These are phyloP conservation scores for Lactifluus volemus DNA, from an alignment of 768 basidiomycete species.

Conservation along the genomic window DNA sequence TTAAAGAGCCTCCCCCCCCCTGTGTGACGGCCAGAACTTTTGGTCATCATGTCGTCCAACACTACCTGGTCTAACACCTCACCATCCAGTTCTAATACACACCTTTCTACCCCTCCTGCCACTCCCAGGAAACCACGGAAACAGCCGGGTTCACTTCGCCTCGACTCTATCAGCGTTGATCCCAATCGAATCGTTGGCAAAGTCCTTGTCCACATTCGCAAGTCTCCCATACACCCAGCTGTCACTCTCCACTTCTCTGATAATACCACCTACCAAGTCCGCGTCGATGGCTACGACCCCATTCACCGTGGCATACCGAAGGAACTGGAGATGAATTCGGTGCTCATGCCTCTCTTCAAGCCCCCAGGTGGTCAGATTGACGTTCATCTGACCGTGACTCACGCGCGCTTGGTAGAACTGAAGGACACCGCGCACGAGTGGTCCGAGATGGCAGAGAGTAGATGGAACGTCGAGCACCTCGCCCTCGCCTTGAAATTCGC, in stretches of 20 bases:
- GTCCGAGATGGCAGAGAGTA: slow-evolving; percentile 24
- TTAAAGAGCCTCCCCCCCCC: not conserved
- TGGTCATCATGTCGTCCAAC: slow-evolving; percentile 1
- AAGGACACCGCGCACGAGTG: slow-evolving; percentile 50
- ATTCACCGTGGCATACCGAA: slow-evolving; percentile 48
- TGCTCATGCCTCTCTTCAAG: slow-evolving; percentile 33
- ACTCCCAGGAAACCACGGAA: slow-evolving; percentile 6
- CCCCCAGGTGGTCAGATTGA: slow-evolving; percentile 26
- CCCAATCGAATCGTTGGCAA: slow-evolving; percentile 28
- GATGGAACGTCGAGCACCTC: slow-evolving; percentile 41
- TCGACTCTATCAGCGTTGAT: slow-evolving; percentile 24
- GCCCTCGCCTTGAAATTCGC: slow-evolving; percentile 48
- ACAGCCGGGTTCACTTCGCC: slow-evolving; percentile 14
- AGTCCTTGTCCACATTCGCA: slow-evolving; percentile 25
- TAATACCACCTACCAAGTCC: slow-evolving; percentile 33
- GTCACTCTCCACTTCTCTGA: slow-evolving; percentile 32
- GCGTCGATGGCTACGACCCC: slow-evolving; percentile 59
- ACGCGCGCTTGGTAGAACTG: slow-evolving; percentile 46
- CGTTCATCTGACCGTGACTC: slow-evolving; percentile 35
- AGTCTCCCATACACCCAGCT: slow-evolving; percentile 28
- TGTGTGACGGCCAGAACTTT: not conserved
- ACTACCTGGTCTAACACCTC: not conserved
- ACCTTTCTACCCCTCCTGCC: slow-evolving; percentile 1
- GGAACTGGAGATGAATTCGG: slow-evolving; percentile 44
- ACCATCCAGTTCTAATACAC: not conserved